Base-by-base conservation (phyloP, 306 rosid genomes). In the Glycine soja region DNA sequence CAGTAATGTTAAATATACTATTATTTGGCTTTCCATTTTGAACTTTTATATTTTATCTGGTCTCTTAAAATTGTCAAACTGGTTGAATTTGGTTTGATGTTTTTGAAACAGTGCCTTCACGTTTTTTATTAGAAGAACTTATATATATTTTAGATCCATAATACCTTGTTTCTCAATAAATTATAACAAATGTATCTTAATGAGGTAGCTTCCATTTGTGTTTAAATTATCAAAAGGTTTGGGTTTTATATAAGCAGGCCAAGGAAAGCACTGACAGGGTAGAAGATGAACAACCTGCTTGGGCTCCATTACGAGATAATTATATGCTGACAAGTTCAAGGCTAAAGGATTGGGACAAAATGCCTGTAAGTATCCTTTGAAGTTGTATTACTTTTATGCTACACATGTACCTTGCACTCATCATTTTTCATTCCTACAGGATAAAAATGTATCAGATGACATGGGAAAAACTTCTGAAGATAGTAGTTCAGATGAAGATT, bases 301-400 rank as follows among this genome's bases (percentile, higher is more conserved):
- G 99, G 99, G 98, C 96, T 79, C 99, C 99, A 18, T 76, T 95
- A 73, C 89, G 92, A 14, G 98, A 95, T 75, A 95, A 88, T 85
- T 93, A 90, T 84, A 93, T 93, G 99, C 88, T 95, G 79, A 90
- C 98, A 24, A 91, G 77, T 85, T 82, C 99, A 43, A 95, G 84
- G 80, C 76, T 95, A 75, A 93, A 91, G 86, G 85, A 90, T 75
- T 93, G 99, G 99, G 98, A 95, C 76, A 93, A 95, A 85, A 83
- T 82, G 88, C 90, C 89, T 40, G 98, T 95, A 86, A 85, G 92
- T 45, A 79, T 36, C 53, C 59, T 48, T 43, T 82, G 46, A 68
- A 66, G 10, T 57, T 66, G 12, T 15, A 7, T 40, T 19, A 3
- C 9, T 53, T 13, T 56, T 62, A 46, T 56, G 24, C 19, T 62